Evolutionary conservation across 495 filamentous ascomycete species (phyloP), one percentile per base, ranked within the genome.

Genomic region (Tuber magnatum): DNA sequence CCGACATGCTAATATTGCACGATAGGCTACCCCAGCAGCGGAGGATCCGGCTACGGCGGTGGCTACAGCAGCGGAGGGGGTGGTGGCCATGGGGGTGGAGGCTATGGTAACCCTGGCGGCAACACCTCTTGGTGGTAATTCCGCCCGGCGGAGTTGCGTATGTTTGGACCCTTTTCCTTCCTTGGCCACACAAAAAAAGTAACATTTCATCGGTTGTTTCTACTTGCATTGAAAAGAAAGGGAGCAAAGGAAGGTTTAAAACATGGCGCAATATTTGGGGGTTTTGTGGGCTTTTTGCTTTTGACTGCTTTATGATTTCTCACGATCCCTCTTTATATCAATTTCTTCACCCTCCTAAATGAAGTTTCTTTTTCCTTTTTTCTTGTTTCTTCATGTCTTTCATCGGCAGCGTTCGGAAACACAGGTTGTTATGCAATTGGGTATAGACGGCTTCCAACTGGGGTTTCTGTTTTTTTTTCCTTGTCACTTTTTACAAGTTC

Each of bases 71-170:
- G 76, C 44, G 73, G 71, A 38, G 70, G 74, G 73, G 83, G 84
- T 46, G 81, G 83, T 42, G 83, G 82, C 73, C 80, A 80, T 71
- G 82, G 83, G n/a, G 83, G 85, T 68, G 90, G 91, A 77, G 83
- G 87, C 81, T 93, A 93, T 84, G 94, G 94, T 83, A 96, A 96
- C 86, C 93, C 93, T 74, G 91, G 91, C 73, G 93, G 91, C 79
- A 91, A 92, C 84, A 92, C 90, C 77, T 94, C 91, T 78, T 99
- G 95, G 95, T 99, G 94, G 95, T 97, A 97, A 88, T 90, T 73
- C 71, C 79, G 75, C 68, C 61, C 72, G 39, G 71, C 76, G 46
- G 76, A 71, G 69, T 81, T 80, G 80, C 80, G 80, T 81, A 76
- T 74, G 75, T 76, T 76, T 82, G 72, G 82, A 78, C 72, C 65